A percentile compares a stretch with the other conserved stretches of the same genome.
phyloP scores from a whole-genome alignment of 495 filamentous ascomycete genomes.

The Neurospora sublineolata region DNA sequence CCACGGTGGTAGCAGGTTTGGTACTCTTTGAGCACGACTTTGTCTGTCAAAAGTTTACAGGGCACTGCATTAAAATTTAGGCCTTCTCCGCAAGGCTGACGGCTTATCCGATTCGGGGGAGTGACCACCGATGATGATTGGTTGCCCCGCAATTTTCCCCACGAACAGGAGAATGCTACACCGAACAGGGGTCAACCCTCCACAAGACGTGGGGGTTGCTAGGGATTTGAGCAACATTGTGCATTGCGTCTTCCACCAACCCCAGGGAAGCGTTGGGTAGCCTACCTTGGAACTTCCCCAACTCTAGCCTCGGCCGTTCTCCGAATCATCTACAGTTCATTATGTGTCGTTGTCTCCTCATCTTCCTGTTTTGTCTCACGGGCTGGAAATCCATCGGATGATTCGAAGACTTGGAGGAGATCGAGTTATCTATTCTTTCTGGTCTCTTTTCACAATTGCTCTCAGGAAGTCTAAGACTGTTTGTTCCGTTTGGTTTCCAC shows the following conservation, averaged over 20 bases:
- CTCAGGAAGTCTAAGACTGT: no score
- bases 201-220: not conserved
- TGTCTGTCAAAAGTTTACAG: not conserved
- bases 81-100: slow-evolving; percentile 12
- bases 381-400: not conserved
- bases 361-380: not conserved
- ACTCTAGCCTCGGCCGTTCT: not conserved
- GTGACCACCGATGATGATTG: not conserved
- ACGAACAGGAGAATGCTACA: not conserved
- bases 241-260: not conserved
- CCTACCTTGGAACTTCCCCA: not conserved
- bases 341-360: not conserved
- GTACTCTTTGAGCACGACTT: not conserved
- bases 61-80: slow-evolving; percentile 1
- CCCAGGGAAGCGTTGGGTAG: not conserved
- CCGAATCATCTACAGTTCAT: not conserved
- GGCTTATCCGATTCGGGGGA: not conserved
- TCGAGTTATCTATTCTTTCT: no score
- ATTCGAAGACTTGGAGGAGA: not conserved
- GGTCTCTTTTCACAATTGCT: no score
- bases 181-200: not conserved
- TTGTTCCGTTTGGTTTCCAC: no score
- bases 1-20: not conserved
- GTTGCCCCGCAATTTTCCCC: not conserved
- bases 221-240: not conserved